Base-by-base conservation (phyloP, 768 basidiomycete species). In the Cytidiella melzeri region DNA sequence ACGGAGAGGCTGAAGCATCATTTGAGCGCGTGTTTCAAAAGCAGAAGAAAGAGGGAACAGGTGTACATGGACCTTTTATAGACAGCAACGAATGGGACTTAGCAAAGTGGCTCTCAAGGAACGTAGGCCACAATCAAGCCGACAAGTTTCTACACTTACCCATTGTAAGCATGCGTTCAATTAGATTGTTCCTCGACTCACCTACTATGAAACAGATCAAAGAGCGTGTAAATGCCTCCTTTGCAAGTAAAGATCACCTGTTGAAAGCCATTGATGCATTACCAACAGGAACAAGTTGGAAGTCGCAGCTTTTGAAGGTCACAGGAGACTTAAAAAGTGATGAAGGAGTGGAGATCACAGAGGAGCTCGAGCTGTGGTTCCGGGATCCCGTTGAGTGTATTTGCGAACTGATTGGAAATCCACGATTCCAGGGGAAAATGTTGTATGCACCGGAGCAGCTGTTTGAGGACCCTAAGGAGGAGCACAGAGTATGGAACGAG, bases 21-120 rank as follows among this genome's bases (percentile, higher is more conserved):
- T n/a, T n/a, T n/a, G n/a, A n/a, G n/a, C n/a, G n/a, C n/a, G n/a
- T n/a, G n/a, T n/a, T n/a, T n/a, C n/a, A n/a, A n/a, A n/a, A n/a
- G n/a, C n/a, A n/a, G n/a, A n/a, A n/a, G n/a, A n/a, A n/a, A n/a
- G n/a, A n/a, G n/a, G n/a, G n/a, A n/a, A n/a, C n/a, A n/a, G n/a
- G n/a, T n/a, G n/a, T n/a, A n/a, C n/a, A n/a, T n/a, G n/a, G n/a
- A n/a, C n/a, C n/a, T n/a, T n/a, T n/a, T n/a, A n/a, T n/a, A n/a
- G n/a, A n/a, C n/a, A n/a, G n/a, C n/a, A n/a, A n/a, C n/a, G 64
- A 72, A n/a, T n/a, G n/a, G n/a, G n/a, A n/a, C n/a, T n/a, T n/a
- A n/a, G n/a, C n/a, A n/a, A n/a, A n/a, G n/a, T 72, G 64, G 67
- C 43, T 73, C 20, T 58, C 62, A 38, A 54, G 44, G 60, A 38